Evolutionary conservation across 768 basidiomycete species (phyloP).

Genomic region (Lepiota venenata): DNA sequence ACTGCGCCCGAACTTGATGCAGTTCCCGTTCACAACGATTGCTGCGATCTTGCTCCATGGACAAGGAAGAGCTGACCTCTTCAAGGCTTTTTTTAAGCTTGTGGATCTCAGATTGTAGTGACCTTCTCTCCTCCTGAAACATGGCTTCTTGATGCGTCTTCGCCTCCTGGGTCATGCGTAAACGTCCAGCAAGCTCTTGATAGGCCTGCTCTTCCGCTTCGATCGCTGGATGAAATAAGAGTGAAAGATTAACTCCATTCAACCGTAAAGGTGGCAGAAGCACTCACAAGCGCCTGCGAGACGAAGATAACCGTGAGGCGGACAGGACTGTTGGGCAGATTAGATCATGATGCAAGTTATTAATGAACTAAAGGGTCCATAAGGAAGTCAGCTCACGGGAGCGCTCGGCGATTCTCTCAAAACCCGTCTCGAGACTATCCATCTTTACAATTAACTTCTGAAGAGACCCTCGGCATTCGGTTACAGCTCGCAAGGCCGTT

Average conservation of each 20-base stretch:
- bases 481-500: conserved; percentile 51
- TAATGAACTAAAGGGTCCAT: conserved; percentile 4
- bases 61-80: conserved; percentile 32
- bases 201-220: conserved; percentile 77
- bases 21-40: conserved; percentile 64
- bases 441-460: conserved; percentile 73
- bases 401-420: conserved; percentile 84
- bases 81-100: conserved; percentile 45
- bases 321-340: conserved; percentile 57
- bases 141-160: conserved; percentile 52
- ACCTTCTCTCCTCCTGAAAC: conserved; percentile 56
- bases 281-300: conserved; percentile 71
- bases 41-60: conserved; percentile 47
- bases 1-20: conserved; percentile 55
- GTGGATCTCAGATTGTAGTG: conserved; percentile 53
- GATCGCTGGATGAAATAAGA: conserved; percentile 40
- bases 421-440: conserved; percentile 75
- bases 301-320: conserved; percentile 63
- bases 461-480: conserved; percentile 57
- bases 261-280: not conserved
- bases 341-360: conserved; percentile 8
- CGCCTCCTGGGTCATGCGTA: conserved; percentile 55
- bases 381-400: conserved; percentile 52
- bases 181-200: conserved; percentile 67
- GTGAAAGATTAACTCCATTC: conserved; percentile 5